Conservation (phyloP, 1,139 yeast genomes). For the Suhomyces anneliseae region DNA sequence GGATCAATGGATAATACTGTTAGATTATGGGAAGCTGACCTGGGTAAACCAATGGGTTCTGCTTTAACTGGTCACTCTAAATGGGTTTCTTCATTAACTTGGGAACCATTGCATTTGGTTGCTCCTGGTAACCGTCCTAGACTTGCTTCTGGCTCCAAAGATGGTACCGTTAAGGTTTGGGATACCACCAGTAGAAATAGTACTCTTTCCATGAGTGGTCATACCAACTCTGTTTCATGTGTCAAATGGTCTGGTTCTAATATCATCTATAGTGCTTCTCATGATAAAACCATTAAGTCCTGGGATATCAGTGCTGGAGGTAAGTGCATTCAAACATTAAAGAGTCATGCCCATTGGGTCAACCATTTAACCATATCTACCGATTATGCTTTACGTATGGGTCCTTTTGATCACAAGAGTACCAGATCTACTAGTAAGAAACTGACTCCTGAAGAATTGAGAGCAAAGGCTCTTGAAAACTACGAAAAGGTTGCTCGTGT, state of each 20-base stretch:
- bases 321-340: slow-evolving; percentile 72
- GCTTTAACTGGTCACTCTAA: slow-evolving; percentile 80
- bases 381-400: slow-evolving; percentile 82
- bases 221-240: slow-evolving; percentile 85
- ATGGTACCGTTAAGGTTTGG: slow-evolving; percentile 89
- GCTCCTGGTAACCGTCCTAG: slow-evolving; percentile 66
- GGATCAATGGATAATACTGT: slow-evolving; percentile 94
- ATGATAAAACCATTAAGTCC: slow-evolving; percentile 88
- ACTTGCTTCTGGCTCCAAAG: slow-evolving; percentile 87
- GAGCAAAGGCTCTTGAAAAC: slow-evolving; percentile 41
- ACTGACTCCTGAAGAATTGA: slow-evolving; percentile 31
- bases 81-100: slow-evolving; percentile 84
- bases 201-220: slow-evolving; percentile 78
- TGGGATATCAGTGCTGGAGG: slow-evolving; percentile 86
- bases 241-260: slow-evolving; percentile 96
- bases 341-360: slow-evolving; percentile 97
- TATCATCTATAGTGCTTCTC: slow-evolving; percentile 84
- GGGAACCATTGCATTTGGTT: slow-evolving; percentile 93
- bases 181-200: slow-evolving; percentile 75
- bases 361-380: slow-evolving; percentile 91
- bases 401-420: slow-evolving; percentile 64
- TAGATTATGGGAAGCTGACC: slow-evolving; percentile 73
- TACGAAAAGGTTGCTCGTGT: slow-evolving; percentile 78
- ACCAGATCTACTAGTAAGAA: slow-evolving; percentile 22
- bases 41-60: slow-evolving; percentile 74